Percentiles rank a stretch among this genome's conserved stretches.
Evolutionary conservation across 163 green algal species (phyloP).

Genomic region (Coccomyxa subellipsoidea): DNA sequence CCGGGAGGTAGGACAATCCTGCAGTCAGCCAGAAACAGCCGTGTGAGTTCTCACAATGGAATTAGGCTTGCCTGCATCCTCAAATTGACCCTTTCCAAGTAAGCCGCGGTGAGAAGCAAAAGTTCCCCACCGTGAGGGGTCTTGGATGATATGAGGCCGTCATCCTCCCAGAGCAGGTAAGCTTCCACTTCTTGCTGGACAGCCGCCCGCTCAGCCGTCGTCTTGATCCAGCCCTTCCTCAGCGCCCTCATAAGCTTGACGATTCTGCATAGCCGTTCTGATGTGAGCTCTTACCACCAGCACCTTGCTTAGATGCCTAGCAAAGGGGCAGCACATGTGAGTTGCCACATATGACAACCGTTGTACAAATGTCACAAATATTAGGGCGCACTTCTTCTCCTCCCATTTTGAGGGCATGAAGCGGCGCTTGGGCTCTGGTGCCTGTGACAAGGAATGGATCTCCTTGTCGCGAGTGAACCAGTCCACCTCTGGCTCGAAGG

Average conservation of each 20-base stretch:
- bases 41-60: constrained; percentile 12
- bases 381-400: constrained; percentile 74
- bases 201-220: constrained; percentile 29
- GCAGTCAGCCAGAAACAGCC: constrained; percentile 57
- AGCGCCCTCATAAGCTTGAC: constrained; percentile 94
- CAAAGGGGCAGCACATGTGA: no score
- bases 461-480: constrained; percentile 80
- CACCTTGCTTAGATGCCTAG: no score
- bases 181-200: constrained; percentile 36
- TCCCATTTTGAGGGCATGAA: constrained; percentile 97
- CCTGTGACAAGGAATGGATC: constrained; percentile 73
- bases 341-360: no score
- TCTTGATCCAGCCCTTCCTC: constrained; percentile 83
- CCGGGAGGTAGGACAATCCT: constrained; percentile 88
- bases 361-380: no score
- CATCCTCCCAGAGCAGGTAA: constrained; percentile 95
- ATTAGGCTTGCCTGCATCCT: no score
- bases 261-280: constrained; percentile 42
- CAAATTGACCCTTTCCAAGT: no score
- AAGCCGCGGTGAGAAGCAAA: not conserved
- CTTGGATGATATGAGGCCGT: constrained; percentile 43
- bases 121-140: constrained; percentile 13
- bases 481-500: constrained; percentile 81
- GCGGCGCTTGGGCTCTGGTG: constrained; percentile 90
- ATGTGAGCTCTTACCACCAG: not conserved